A percentile compares a stretch with the other conserved stretches of the same genome.
These are phyloP conservation scores for Neurospora sp. DNA, from an alignment of 495 filamentous ascomycete species.

Conservation along the genomic window DNA sequence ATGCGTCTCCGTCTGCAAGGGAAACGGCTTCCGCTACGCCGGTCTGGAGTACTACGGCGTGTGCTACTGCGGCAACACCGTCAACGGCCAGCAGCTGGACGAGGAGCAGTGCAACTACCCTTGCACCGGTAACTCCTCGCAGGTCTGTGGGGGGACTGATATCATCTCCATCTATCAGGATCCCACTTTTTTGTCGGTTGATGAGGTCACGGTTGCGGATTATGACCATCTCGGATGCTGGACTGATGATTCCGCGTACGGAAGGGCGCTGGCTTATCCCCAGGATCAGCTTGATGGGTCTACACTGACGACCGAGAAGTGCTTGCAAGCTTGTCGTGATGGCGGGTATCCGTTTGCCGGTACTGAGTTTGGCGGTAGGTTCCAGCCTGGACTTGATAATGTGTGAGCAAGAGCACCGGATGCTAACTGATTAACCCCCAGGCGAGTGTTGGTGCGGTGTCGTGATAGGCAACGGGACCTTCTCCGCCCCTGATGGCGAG, in stretches of 20 bases:
- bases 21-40: conserved; percentile 44
- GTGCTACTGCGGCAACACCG: conserved; percentile 43
- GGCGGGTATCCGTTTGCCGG: conserved; percentile 42
- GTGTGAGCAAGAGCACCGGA: background rate
- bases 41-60: conserved; percentile 45
- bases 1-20: conserved; percentile 45
- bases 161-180: conserved; percentile 42
- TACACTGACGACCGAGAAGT: conserved; percentile 34
- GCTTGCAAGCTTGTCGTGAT: conserved; percentile 35
- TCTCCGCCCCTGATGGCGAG: conserved; percentile 22
- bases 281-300: conserved; percentile 27
- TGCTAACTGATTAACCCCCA: conserved; percentile 11
- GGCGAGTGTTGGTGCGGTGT: conserved; percentile 37
- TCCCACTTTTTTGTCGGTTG: conserved; percentile 37
- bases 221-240: conserved; percentile 47
- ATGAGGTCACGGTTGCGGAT: conserved; percentile 30
- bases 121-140: conserved; percentile 34
- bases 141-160: conserved; percentile 40
- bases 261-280: conserved; percentile 40
- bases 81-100: conserved; percentile 21
- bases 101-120: conserved; percentile 34
- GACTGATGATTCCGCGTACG: conserved; percentile 37
- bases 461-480: conserved; percentile 39
- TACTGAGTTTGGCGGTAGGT: conserved; percentile 39
- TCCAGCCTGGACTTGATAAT: conserved; percentile 1